Conservation (phyloP, 2,329 filamentous ascomycete species). For the Calonectria multiphialidica region DNA sequence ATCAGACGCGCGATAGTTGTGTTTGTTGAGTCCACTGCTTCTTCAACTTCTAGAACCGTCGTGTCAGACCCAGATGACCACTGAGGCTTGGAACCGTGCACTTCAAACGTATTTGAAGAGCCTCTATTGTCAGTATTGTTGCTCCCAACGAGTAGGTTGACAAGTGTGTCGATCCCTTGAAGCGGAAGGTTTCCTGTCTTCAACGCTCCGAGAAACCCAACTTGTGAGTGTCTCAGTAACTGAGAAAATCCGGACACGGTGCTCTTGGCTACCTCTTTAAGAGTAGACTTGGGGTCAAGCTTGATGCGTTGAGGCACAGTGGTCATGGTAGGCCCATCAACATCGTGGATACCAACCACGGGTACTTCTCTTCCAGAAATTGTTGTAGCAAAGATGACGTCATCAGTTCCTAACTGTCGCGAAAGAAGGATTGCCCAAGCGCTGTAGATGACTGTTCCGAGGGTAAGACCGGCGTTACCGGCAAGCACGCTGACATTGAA, state of each 20-base stretch:
- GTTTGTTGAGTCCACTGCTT: neutral
- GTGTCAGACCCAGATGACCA: neutral
- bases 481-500: neutral
- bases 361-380: constrained; percentile 32
- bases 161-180: neutral
- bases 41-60: neutral
- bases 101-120: neutral
- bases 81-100: neutral
- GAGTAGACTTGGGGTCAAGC: constrained; percentile 21
- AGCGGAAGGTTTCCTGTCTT: neutral
- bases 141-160: neutral
- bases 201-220: neutral
- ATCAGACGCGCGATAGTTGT: constrained; percentile 6
- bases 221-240: neutral
- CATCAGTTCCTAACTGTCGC: constrained; percentile 5
- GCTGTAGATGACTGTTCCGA: constrained; percentile 29
- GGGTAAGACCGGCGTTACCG: neutral
- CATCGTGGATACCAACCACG: constrained; percentile 22
- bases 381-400: constrained; percentile 31
- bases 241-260: neutral
- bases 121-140: neutral
- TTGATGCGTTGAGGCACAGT: constrained; percentile 39
- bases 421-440: constrained; percentile 32
- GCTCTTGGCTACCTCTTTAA: constrained; percentile 39
- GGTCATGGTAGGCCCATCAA: constrained; percentile 27